phyloP scores from a whole-genome alignment of 2,329 filamentous ascomycete species.

The Colletotrichum spinosum region DNA sequence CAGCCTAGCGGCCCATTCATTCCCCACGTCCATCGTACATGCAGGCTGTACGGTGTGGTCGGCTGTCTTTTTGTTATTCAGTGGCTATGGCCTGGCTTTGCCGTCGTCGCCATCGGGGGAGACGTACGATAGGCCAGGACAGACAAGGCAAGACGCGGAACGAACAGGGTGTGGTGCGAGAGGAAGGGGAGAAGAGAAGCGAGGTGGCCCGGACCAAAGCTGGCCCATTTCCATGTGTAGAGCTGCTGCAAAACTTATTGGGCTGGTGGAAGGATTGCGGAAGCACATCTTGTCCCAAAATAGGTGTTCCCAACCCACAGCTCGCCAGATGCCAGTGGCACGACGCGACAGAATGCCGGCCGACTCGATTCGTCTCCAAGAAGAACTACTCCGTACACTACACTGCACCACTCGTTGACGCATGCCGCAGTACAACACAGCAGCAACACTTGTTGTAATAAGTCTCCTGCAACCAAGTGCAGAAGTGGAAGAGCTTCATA shows the following conservation, averaged over 20 bases:
- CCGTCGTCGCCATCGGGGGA: neutral
- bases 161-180: neutral
- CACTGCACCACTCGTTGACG: too few relatives aligned
- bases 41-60: constrained; percentile 14
- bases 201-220: constrained; percentile 20
- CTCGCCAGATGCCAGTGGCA: constrained; percentile 24
- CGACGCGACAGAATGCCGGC: constrained; percentile 34
- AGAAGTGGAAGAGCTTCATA: constrained; percentile 32
- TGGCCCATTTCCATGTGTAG: constrained; percentile 13
- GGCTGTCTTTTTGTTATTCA: constrained; percentile 27
- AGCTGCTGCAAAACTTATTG: constrained; percentile 14
- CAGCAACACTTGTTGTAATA: neutral
- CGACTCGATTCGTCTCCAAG: neutral
- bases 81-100: neutral
- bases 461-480: constrained; percentile 31
- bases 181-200: constrained; percentile 22
- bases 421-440: constrained; percentile 3
- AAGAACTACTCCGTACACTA: too few relatives aligned
- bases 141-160: constrained; percentile 8
- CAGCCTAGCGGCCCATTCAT: constrained; percentile 15
- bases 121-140: neutral
- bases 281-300: constrained; percentile 38
- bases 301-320: constrained; percentile 26
- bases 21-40: constrained; percentile 23
- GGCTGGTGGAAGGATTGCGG: constrained; percentile 16